Conservation (phyloP, 208 protist species). For the Trypanosoma platydactyli region DNA sequence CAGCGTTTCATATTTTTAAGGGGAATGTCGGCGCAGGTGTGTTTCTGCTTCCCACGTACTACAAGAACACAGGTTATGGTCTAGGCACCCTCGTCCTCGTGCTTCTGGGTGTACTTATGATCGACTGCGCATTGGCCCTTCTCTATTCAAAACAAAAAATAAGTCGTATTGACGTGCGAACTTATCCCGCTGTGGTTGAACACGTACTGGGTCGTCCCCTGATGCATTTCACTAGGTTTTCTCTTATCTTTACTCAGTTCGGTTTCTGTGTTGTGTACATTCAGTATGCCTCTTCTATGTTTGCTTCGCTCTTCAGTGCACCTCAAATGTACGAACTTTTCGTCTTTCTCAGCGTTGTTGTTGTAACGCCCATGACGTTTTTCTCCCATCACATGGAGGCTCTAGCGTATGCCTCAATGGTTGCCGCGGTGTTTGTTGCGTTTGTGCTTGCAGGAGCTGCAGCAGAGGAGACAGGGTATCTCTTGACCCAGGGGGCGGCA, state of each 20-base stretch:
- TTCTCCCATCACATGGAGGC: slow-evolving; percentile 58
- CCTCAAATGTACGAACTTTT: slow-evolving; percentile 42
- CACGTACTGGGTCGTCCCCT: slow-evolving; percentile 60
- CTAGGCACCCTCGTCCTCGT: slow-evolving; percentile 41
- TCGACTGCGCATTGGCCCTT: slow-evolving; percentile 72
- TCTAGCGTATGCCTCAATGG: slow-evolving; percentile 60
- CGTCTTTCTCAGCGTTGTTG: slow-evolving; percentile 43
- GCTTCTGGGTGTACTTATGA: slow-evolving; percentile 63
- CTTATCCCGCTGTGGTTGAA: slow-evolving; percentile 75
- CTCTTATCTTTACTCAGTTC: slow-evolving; percentile 86
- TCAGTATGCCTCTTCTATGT: slow-evolving; percentile 77
- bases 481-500: slow-evolving; percentile 43
- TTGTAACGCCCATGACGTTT: slow-evolving; percentile 75
- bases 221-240: slow-evolving; percentile 60
- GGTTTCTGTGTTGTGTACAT: slow-evolving; percentile 85
- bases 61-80: slow-evolving; percentile 72
- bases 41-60: slow-evolving; percentile 78
- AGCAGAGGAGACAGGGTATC: slow-evolving; percentile 41
- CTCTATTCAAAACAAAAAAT: slow-evolving; percentile 60
- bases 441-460: slow-evolving; percentile 57
- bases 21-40: slow-evolving; percentile 83
- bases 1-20: slow-evolving; percentile 87
- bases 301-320: slow-evolving; percentile 45
- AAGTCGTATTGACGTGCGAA: slow-evolving; percentile 51
- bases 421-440: slow-evolving; percentile 58